Base-by-base conservation (phyloP, 208 protist species). In the Crithidia bombi region DNA sequence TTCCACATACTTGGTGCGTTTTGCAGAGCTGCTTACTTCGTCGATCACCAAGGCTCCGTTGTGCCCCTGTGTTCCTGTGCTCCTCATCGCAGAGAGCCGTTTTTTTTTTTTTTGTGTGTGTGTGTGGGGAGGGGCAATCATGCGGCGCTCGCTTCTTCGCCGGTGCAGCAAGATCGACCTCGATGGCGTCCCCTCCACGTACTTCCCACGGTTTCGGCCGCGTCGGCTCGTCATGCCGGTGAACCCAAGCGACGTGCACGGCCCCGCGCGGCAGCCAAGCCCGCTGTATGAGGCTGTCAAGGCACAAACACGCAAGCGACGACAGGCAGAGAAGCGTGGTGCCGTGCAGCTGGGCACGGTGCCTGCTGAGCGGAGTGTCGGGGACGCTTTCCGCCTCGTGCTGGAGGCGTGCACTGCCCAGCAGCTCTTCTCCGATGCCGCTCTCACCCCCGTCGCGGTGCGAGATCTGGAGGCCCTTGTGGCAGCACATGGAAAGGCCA, bases 171-270 rank as follows among this genome's bases (percentile, higher is more conserved):
- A 71, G 47, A 79, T 80, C n/a, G 81, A 84, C 35, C 54, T 83
- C 33, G 77, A 82, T 65, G 79, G 80, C 14, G 71, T 23, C 46
- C 68, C 81, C 3, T 88, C 88, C 17, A 51, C 49, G 32, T 95
- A 96, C 79, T 87, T 84, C 50, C 92, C 92, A 10, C 79, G 82
- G 23, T 94, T 93, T 68, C 85, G 92, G 12, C 92, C 92, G 4
- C 80, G 92, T 0, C 83, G 89, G 46, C 66, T 96, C 26, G 87
- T 95, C n/a, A 93, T 96, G 92, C 92, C 92, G 1, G 88, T 95
- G 7, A 80, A 94, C 71, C 82, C 86, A 12, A 79, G 71, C 63
- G 79, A 90, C 55, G 71, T 94, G 5, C 79, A 94, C 81, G 74
- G 69, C 41, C 19, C 46, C 9, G 44, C 65, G 50, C 87, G 92